Base-by-base conservation (phyloP, 164 flowering plant genomes). In the Sedum album region DNA sequence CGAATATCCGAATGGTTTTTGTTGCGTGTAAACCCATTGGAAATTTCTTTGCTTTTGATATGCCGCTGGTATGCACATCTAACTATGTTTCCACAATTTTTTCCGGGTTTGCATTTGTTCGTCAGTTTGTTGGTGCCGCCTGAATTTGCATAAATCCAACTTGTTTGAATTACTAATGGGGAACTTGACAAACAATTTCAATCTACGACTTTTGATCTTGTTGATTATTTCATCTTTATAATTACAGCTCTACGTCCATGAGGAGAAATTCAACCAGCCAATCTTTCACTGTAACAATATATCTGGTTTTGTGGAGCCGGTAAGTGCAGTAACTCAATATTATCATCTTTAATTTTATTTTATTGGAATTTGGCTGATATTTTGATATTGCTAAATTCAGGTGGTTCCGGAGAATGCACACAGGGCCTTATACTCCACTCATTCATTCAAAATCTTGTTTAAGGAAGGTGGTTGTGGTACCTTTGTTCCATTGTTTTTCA, bases 391-490 rank as follows among this genome's bases (percentile, higher is more conserved):
- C 31, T 70, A 25, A 41, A 49, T 73, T 18, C 80, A 91, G 99
- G 97, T 91, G 21, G 96, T 95, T 28, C 97, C 97, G n/a, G 92
- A 87, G 9, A 81, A 73, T 68, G 80, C 86, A 74, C 82, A 86
- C 72, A 78, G 88, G 68, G 96, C 97, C n/a, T 86, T 94, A 14
- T 90, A 88, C 72, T 90, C 99, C 1, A 81, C 97, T 49, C 94
- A 92, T 68, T 79, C 96, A 28, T 85, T 95, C 82, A 95, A 90
- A 86, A 90, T 95, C 65, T 46, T 87, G 81, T 95, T 95, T 81
- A 95, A 92, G 82, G 97, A 94, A 75, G 97, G 99, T 1, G 99
- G 99, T 31, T 91, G 96, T 76, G 99, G 97, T 68, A 94, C 99
- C 36, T 94, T 89, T 77, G 81, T 94, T 33, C 99, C 97, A 1